A percentile compares a stretch with the other conserved stretches of the same genome.
phyloP scores from a whole-genome alignment of 2,329 filamentous ascomycete species.

The Colletotrichum plurivorum region DNA sequence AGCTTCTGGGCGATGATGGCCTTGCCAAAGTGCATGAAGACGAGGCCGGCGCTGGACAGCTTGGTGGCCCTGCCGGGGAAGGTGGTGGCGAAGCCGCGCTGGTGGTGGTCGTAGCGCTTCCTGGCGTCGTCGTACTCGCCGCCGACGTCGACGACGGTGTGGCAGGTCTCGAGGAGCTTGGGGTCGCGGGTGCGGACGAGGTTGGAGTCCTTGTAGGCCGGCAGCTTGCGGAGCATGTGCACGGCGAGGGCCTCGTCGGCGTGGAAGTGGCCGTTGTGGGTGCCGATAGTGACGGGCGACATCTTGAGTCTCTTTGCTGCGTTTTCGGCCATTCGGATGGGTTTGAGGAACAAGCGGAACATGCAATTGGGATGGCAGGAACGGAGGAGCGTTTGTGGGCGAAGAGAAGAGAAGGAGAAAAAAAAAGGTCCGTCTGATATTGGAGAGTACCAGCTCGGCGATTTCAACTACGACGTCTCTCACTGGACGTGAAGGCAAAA shows the following conservation, averaged over 20 bases:
- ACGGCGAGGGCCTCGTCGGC: constrained; percentile 98
- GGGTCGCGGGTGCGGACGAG: constrained; percentile 93
- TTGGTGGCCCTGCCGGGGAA: constrained; percentile 90
- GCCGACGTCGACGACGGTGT: constrained; percentile 98
- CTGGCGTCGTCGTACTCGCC: constrained; percentile 86
- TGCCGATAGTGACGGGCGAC: constrained; percentile 77
- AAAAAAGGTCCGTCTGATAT: constrained; percentile 3
- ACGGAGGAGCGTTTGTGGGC: neutral
- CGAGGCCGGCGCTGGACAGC: constrained; percentile 92
- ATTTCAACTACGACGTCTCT: neutral
- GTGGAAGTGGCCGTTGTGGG: constrained; percentile 98
- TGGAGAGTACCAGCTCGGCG: constrained; percentile 15
- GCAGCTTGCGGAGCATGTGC: constrained; percentile 92
- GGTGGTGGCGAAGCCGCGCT: constrained; percentile 87
- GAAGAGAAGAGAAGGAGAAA: neutral
- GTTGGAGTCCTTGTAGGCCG: constrained; percentile 79
- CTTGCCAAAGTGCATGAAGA: constrained; percentile 95
- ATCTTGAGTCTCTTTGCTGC: constrained; percentile 89
- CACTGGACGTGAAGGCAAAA: constrained; percentile 19
- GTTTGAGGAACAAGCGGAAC: constrained; percentile 54
- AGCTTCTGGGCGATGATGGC: constrained; percentile 78
- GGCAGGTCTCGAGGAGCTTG: constrained; percentile 81
- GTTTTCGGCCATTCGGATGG: constrained; percentile 73
- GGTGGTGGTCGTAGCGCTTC: constrained; percentile 96
- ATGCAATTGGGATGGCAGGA: constrained; percentile 49